These are phyloP conservation scores for Solanum hybrid DNA, from an alignment of 305 asterid species.

Conservation along the genomic window DNA sequence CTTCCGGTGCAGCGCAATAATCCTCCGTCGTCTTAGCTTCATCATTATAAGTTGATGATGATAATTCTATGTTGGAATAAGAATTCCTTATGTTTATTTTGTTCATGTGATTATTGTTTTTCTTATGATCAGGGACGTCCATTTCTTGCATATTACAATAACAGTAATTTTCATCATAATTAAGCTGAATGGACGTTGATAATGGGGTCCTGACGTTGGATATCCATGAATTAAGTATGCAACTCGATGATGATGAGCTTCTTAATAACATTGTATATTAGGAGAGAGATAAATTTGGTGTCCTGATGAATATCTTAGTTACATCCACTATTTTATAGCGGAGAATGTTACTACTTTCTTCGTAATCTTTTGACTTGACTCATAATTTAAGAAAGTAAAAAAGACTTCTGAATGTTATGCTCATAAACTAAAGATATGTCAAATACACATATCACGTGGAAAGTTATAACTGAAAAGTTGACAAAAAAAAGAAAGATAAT, in stretches of 20 bases:
- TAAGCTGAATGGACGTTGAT: neutral
- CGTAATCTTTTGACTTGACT: neutral
- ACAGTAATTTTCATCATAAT: neutral
- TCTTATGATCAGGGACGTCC: neutral
- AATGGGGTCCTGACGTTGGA: neutral
- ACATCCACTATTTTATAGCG: neutral
- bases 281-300: neutral
- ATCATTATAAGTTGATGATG: neutral
- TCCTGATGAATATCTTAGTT: neutral
- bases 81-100: neutral
- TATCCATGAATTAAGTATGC: neutral
- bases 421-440: neutral
- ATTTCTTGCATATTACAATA: neutral
- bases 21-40: neutral
- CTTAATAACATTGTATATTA: neutral
- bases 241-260: neutral
- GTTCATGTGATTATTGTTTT: neutral
- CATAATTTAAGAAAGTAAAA: neutral
- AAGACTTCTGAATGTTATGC: neutral
- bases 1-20: conserved; percentile 5
- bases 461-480: neutral
- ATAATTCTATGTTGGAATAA: neutral
- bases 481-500: neutral
- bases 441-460: neutral
- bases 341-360: neutral